Conservation (phyloP, 73 alveolate genomes). For the Paramecium octaurelia region DNA sequence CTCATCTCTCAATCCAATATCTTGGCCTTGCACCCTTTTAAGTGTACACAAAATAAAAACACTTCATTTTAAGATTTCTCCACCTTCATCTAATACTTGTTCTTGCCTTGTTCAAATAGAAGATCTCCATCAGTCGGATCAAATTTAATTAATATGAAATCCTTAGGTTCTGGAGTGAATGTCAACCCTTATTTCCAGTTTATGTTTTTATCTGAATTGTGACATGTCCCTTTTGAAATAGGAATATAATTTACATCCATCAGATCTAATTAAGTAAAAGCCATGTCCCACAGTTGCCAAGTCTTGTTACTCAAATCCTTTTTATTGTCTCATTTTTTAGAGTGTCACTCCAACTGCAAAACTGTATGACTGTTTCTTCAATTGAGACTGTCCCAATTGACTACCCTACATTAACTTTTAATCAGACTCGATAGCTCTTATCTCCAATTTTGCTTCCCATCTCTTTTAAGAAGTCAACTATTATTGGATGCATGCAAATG, state of each 20-base stretch:
- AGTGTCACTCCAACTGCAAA: conserved; percentile 29
- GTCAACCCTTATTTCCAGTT: conserved; percentile 33
- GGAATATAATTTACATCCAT: neutral
- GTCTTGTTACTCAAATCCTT: conserved; percentile 24
- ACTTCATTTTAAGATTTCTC: neutral
- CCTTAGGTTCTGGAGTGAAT: conserved; percentile 18
- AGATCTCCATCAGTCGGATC: conserved; percentile 25
- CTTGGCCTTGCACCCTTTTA: conserved; percentile 34
- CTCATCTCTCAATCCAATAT: neutral
- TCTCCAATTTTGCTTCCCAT: conserved; percentile 5
- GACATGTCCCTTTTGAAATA: neutral
- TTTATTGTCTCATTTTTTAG: neutral
- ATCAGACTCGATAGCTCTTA: neutral
- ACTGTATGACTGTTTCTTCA: neutral
- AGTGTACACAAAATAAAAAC: conserved; percentile 33
- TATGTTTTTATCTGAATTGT: conserved; percentile 32
- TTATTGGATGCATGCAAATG: neutral
- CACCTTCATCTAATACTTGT: neutral
- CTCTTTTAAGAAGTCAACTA: neutral
- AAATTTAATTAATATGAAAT: neutral
- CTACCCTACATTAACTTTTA: neutral
- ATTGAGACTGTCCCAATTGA: neutral
- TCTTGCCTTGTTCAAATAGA: neutral
- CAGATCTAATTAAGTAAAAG: conserved; percentile 33
- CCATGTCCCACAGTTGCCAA: conserved; percentile 29